These are phyloP conservation scores for Phytopythium ostracodes DNA, from an alignment of 352 stramenopile genomes.

Conservation along the genomic window DNA sequence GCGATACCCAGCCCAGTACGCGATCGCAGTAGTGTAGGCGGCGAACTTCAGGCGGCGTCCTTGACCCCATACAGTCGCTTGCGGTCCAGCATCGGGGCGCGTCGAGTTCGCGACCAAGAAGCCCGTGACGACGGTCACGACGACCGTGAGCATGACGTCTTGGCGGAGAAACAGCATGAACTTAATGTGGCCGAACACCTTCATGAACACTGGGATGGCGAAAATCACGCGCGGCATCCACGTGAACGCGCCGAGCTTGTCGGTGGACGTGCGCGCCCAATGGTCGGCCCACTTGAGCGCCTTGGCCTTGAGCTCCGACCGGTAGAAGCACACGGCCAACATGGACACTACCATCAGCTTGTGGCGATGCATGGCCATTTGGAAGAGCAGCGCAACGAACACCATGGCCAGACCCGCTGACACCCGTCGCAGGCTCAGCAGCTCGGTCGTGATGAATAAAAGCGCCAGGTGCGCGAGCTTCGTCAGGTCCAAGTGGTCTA, in stretches of 20 bases:
- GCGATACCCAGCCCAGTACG: constrained; percentile 57
- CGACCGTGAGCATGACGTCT: constrained; percentile 29
- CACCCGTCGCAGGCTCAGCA: constrained; percentile 47
- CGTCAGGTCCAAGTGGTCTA: constrained; percentile 49
- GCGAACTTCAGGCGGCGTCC: constrained; percentile 65
- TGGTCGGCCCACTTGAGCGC: constrained; percentile 23
- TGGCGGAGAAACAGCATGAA: constrained; percentile 73
- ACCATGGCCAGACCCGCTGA: constrained; percentile 38
- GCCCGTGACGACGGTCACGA: constrained; percentile 34
- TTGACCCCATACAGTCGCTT: constrained; percentile 50
- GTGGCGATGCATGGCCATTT: constrained; percentile 58
- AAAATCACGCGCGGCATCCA: constrained; percentile 48
- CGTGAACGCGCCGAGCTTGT: constrained; percentile 60
- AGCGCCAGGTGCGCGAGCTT: constrained; percentile 47
- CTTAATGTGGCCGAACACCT: constrained; percentile 64
- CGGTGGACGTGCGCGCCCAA: constrained; percentile 57
- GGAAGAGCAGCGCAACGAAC: constrained; percentile 43
- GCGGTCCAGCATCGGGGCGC: constrained; percentile 19
- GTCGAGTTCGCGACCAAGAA: constrained; percentile 31
- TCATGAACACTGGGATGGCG: constrained; percentile 58
- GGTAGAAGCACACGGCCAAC: constrained; percentile 57
- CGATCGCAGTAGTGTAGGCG: constrained; percentile 46
- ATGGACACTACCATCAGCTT: constrained; percentile 77
- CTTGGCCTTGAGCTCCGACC: constrained; percentile 45
- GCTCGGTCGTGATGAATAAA: constrained; percentile 51